Evolutionary conservation across 2,329 filamentous ascomycete species (phyloP).

Genomic region (Aureobasidium sp.): DNA sequence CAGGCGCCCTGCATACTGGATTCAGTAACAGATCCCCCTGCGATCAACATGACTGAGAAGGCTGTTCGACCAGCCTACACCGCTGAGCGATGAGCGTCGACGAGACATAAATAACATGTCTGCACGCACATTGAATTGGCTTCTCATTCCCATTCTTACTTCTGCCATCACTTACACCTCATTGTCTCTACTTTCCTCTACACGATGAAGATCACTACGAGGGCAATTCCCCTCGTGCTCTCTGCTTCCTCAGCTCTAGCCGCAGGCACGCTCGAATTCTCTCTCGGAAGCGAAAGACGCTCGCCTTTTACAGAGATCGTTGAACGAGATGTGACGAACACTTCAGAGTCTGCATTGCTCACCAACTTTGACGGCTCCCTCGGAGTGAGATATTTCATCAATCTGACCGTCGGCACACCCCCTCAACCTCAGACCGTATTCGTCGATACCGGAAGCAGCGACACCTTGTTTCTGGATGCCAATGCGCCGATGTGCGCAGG

Average conservation of each 20-base stretch:
- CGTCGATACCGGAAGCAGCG: conserved; percentile 30
- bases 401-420: conserved; percentile 28
- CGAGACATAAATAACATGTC: background rate
- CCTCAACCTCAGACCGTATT: conserved; percentile 28
- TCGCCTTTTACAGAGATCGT: background rate
- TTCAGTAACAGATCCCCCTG: background rate
- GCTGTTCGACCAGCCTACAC: background rate
- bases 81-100: background rate
- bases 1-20: background rate
- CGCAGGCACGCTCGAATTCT: background rate
- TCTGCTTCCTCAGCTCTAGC: background rate
- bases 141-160: background rate
- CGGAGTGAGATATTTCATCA: background rate
- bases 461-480: conserved; percentile 27
- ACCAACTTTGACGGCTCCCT: background rate
- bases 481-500: conserved; percentile 12
- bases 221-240: background rate
- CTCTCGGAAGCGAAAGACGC: background rate
- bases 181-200: background rate
- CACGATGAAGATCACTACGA: background rate
- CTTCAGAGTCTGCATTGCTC: background rate
- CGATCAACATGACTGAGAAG: background rate
- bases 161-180: background rate
- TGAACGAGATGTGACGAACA: background rate
- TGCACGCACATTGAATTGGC: background rate